phyloP scores from a whole-genome alignment of 768 basidiomycete species.

The Hygrocybe punicea region DNA sequence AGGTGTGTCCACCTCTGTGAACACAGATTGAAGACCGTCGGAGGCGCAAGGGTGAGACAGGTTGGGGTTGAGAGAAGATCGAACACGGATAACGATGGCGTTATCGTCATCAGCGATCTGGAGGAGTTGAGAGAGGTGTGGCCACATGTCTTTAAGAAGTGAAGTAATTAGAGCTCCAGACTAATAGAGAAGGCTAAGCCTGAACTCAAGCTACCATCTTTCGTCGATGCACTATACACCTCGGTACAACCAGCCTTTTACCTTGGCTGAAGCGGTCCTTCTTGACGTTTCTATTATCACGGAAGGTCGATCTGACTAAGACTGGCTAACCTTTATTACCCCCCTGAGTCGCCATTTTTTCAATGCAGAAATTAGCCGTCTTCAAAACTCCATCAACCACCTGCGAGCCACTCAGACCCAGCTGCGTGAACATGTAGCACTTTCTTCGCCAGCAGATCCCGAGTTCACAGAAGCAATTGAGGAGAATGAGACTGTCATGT shows the following conservation, averaged over 20 bases:
- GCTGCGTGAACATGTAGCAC: conserved; percentile 42
- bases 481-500: conserved; percentile 77
- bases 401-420: conserved; percentile 59
- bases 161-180: background rate
- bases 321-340: background rate
- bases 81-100: conserved; percentile 39
- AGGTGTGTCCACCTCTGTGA: conserved; percentile 77
- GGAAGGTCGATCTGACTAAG: conserved; percentile 50
- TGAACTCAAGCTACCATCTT: too few species aligned
- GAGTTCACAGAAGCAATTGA: conserved; percentile 59
- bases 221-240: conserved; percentile 43
- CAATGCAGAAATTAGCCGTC: conserved; percentile 64
- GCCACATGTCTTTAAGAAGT: conserved; percentile 64
- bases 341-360: conserved; percentile 7
- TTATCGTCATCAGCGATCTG: conserved; percentile 53
- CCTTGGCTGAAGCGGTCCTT: conserved; percentile 56
- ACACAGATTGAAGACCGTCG: conserved; percentile 60
- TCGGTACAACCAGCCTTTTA: conserved; percentile 72
- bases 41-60: conserved; percentile 56
- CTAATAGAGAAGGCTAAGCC: background rate
- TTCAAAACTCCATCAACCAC: conserved; percentile 66
- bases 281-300: conserved; percentile 66
- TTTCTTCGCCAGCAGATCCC: conserved; percentile 43
- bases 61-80: conserved; percentile 40
- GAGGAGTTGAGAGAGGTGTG: conserved; percentile 69